Evolutionary conservation across 2,329 filamentous ascomycete species (phyloP).

Genomic region (Reticulascus tulasneorum): DNA sequence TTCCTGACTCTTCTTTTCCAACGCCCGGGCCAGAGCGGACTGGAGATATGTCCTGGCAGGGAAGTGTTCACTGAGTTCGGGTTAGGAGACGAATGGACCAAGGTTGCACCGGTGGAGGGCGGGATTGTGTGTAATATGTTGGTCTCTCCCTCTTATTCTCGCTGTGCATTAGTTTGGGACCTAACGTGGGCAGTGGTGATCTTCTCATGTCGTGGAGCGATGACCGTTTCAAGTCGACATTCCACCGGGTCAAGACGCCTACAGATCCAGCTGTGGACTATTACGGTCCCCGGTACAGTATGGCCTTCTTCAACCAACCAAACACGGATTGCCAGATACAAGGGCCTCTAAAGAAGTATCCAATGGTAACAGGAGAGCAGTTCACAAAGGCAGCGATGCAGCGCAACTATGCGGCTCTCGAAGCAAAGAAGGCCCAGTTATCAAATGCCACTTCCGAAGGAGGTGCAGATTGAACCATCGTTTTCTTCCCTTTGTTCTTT

Average conservation of each 20-base stretch:
- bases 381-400: no score
- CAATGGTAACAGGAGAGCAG: constrained; percentile 53
- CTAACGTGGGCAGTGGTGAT: constrained; percentile 22
- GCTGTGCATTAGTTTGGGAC: background rate
- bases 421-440: no score
- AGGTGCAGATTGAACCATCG: no score
- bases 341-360: constrained; percentile 59
- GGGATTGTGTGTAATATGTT: constrained; percentile 23
- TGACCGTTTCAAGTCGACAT: constrained; percentile 27
- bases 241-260: constrained; percentile 50
- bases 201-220: constrained; percentile 20
- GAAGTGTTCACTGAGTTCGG: constrained; percentile 43
- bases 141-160: background rate
- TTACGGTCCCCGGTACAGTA: constrained; percentile 39
- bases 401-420: no score
- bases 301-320: constrained; percentile 61
- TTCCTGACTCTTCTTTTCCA: constrained; percentile 46
- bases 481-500: no score
- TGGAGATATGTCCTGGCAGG: constrained; percentile 57
- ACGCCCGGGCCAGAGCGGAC: constrained; percentile 41
- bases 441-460: no score
- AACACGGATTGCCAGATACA: constrained; percentile 54
- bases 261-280: constrained; percentile 49
- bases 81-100: constrained; percentile 44
- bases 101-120: constrained; percentile 17